Percentiles rank a stretch among this genome's conserved stretches.
Conservation (phyloP, 2,329 filamentous ascomycete genomes). For the Cylindrodendrum hubeiense region DNA sequence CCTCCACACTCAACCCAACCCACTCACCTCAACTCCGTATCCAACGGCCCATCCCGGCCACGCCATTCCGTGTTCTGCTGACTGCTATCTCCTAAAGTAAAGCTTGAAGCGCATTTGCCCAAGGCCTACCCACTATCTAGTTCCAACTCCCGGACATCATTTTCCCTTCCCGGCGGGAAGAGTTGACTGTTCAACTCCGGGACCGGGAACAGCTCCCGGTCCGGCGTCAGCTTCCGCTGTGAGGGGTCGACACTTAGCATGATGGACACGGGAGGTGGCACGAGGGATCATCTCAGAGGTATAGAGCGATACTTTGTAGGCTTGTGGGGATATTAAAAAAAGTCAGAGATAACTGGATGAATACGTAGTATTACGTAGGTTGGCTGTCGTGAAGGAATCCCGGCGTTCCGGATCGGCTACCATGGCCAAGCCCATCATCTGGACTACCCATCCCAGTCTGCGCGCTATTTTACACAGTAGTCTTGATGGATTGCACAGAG, state of each 20-base stretch:
- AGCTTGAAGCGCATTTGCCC: background rate
- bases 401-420: background rate
- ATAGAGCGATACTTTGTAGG: background rate
- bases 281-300: background rate
- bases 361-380: background rate
- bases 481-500: background rate
- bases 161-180: background rate
- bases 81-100: background rate
- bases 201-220: background rate
- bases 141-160: background rate
- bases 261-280: background rate
- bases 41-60: constrained; percentile 11
- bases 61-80: constrained; percentile 9
- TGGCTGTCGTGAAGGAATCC: background rate
- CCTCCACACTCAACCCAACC: constrained; percentile 7
- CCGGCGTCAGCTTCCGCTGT: background rate
- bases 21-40: constrained; percentile 20
- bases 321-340: background rate
- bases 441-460: background rate
- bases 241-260: background rate
- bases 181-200: background rate
- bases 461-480: background rate
- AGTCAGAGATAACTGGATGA: background rate
- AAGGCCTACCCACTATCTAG: background rate
- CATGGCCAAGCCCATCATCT: background rate